Conservation (phyloP, 2,329 filamentous ascomycete species). For the Trichoderma pleuroti region DNA sequence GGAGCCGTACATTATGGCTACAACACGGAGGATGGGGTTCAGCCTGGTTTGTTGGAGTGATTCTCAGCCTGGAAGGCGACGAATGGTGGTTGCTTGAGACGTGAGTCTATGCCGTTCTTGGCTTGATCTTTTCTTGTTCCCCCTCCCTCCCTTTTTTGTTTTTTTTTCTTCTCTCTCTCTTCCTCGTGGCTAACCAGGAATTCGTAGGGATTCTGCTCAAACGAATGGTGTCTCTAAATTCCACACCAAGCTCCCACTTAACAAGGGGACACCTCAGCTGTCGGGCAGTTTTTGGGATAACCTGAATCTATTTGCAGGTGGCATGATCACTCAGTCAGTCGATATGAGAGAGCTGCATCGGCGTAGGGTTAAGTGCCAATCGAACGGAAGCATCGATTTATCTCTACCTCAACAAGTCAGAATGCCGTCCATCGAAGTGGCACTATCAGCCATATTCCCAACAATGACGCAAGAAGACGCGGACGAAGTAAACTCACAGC, state of each 20-base stretch:
- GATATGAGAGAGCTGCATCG: constrained; percentile 48
- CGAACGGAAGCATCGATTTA: constrained; percentile 35
- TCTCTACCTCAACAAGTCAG: constrained; percentile 42
- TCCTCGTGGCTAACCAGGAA: constrained; percentile 21
- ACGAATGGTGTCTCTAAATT: constrained; percentile 29
- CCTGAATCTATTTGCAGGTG: constrained; percentile 48
- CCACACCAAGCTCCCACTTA: constrained; percentile 43
- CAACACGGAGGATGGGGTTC: constrained; percentile 67
- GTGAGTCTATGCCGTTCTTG: constrained; percentile 38
- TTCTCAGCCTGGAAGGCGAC: constrained; percentile 69
- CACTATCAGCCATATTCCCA: constrained; percentile 46
- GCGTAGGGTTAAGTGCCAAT: constrained; percentile 41
- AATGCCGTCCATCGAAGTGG: constrained; percentile 47
- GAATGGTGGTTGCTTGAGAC: constrained; percentile 73
- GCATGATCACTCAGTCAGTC: constrained; percentile 49
- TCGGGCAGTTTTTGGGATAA: constrained; percentile 51
- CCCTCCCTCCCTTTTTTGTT: no score
- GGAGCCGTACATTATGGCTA: constrained; percentile 65
- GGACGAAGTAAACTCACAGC: constrained; percentile 11
- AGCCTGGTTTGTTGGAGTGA: constrained; percentile 69
- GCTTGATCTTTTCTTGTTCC: background rate
- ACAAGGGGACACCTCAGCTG: constrained; percentile 42
- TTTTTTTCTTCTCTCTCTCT: background rate
- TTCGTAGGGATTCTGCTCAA: constrained; percentile 28
- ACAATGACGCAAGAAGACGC: constrained; percentile 29